A percentile compares a stretch with the other conserved stretches of the same genome.
These are phyloP conservation scores for Helotiales sp. DNA, from an alignment of 2,329 filamentous ascomycete species.

Conservation along the genomic window DNA sequence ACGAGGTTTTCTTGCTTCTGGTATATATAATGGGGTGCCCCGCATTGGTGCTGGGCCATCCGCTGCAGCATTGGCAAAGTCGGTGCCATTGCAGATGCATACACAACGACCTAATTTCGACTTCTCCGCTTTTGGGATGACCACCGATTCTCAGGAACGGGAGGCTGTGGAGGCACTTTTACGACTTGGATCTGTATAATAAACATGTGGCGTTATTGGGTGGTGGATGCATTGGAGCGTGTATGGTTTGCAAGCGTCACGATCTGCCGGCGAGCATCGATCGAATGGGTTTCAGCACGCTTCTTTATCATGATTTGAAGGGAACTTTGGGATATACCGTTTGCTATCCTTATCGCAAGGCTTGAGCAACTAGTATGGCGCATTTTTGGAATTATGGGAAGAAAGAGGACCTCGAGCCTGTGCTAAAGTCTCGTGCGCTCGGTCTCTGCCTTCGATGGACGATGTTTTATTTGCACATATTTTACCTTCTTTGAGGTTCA, in stretches of 20 bases:
- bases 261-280: constrained; percentile 37
- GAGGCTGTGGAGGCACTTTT: constrained; percentile 81
- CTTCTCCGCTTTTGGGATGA: constrained; percentile 42
- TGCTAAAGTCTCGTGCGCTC: constrained; percentile 35
- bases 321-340: constrained; percentile 22
- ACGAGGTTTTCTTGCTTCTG: constrained; percentile 47
- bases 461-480: constrained; percentile 17
- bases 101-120: constrained; percentile 44
- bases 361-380: constrained; percentile 26
- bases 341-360: constrained; percentile 23
- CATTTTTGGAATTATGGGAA: constrained; percentile 22
- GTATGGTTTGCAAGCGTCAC: constrained; percentile 27
- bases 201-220: constrained; percentile 29
- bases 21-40: constrained; percentile 46
- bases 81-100: constrained; percentile 29
- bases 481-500: constrained; percentile 7
- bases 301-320: constrained; percentile 28
- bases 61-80: constrained; percentile 31
- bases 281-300: constrained; percentile 32
- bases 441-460: constrained; percentile 19
- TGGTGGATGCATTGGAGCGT: constrained; percentile 28
- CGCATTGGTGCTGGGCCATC: constrained; percentile 37
- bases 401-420: constrained; percentile 31
- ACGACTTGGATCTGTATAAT: constrained; percentile 75
- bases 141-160: constrained; percentile 70